These are phyloP conservation scores for Viridothelium virens DNA, from an alignment of 495 filamentous ascomycete species.

Conservation along the genomic window DNA sequence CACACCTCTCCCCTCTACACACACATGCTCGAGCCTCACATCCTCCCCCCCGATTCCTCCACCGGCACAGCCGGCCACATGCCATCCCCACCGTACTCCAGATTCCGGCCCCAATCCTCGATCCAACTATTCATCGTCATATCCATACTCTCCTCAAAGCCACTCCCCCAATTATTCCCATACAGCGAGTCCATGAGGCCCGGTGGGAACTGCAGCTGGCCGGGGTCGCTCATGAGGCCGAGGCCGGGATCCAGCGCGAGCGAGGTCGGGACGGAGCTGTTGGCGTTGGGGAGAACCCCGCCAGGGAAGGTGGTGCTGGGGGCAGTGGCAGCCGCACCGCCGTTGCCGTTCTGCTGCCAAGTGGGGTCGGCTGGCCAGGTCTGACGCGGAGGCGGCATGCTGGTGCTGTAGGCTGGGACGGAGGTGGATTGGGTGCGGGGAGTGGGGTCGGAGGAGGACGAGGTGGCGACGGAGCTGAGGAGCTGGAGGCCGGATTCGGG, in stretches of 20 bases:
- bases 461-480: conserved; percentile 21
- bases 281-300: not conserved
- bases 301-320: too few relatives aligned
- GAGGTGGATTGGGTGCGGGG: not conserved
- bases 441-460: not conserved
- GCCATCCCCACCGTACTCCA: not conserved
- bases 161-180: conserved; percentile 19
- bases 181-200: conserved; percentile 5
- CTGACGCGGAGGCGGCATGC: not conserved
- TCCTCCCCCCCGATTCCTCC: not conserved
- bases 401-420: not conserved
- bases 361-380: not conserved
- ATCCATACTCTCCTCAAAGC: conserved; percentile 31
- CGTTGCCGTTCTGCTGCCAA: not conserved
- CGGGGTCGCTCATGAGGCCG: not conserved
- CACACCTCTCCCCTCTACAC: too few relatives aligned
- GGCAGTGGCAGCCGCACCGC: too few relatives aligned
- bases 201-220: not conserved
- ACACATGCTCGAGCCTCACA: not conserved
- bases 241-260: not conserved
- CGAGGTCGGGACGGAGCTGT: not conserved
- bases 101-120: not conserved
- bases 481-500: conserved; percentile 15
- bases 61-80: not conserved
- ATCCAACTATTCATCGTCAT: conserved; percentile 20